Conservation (phyloP, 2,329 filamentous ascomycete species). For the Pseudogymnoascus sp. region DNA sequence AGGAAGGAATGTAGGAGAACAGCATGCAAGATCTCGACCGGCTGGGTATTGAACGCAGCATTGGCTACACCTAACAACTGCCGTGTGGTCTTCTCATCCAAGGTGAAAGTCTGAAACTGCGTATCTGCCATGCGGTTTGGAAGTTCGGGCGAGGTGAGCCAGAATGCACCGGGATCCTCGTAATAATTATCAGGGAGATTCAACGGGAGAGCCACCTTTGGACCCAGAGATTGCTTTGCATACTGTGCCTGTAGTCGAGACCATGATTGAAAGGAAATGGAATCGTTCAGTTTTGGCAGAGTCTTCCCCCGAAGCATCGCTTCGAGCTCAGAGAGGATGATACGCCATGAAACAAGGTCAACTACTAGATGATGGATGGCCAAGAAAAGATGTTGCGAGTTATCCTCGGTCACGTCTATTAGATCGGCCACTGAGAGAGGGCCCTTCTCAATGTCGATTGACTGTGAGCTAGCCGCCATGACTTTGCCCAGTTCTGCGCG, state of each 20-base stretch:
- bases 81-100: slow-evolving; percentile 32
- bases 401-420: slow-evolving; percentile 13
- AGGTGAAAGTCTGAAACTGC: slow-evolving; percentile 32
- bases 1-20: slow-evolving; percentile 30
- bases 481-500: not conserved
- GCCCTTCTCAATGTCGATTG: slow-evolving; percentile 20
- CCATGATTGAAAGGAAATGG: slow-evolving; percentile 31
- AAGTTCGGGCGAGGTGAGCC: not conserved
- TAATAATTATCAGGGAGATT: slow-evolving; percentile 17
- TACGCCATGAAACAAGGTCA: slow-evolving; percentile 32
- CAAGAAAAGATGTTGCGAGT: slow-evolving; percentile 15
- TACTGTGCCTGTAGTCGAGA: slow-evolving; percentile 26
- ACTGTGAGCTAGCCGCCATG: slow-evolving; percentile 20
- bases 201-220: slow-evolving; percentile 24
- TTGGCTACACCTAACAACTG: slow-evolving; percentile 23
- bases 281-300: not conserved
- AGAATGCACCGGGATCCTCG: not conserved
- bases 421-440: slow-evolving; percentile 19
- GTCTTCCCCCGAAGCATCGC: not conserved
- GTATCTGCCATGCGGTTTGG: slow-evolving; percentile 17
- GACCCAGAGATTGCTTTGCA: slow-evolving; percentile 19
- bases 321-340: not conserved
- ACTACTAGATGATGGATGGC: slow-evolving; percentile 24
- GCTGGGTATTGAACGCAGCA: slow-evolving; percentile 27
- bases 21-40: slow-evolving; percentile 33